Percentiles rank a stretch among this genome's conserved stretches.
Conservation (phyloP, 2,329 filamentous ascomycete genomes). For the Dactylellina cionopaga region DNA sequence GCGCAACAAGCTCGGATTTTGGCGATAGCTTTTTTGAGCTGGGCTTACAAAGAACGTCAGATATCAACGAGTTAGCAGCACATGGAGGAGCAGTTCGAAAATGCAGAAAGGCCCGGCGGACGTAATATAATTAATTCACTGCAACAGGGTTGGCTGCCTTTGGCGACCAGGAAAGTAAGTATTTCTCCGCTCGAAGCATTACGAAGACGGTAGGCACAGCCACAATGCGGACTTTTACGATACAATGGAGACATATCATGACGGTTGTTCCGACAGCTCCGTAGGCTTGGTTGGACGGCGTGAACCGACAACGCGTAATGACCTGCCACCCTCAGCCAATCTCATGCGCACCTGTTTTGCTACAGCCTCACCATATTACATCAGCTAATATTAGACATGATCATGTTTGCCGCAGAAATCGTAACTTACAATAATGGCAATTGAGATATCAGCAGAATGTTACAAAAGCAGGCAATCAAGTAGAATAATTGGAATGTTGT, state of each 20-base stretch:
- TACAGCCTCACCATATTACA: background rate
- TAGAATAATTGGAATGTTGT: too few species aligned
- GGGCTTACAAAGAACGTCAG: too few species aligned
- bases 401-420: background rate
- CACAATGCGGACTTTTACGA: background rate
- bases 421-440: background rate
- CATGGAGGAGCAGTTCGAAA: background rate
- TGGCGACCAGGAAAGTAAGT: background rate
- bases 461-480: too few species aligned
- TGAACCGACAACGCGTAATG: constrained; percentile 8
- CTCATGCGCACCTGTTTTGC: background rate
- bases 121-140: background rate
- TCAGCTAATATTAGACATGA: background rate
- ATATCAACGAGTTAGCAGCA: too few species aligned
- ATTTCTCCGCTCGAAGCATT: background rate
- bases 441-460: too few species aligned
- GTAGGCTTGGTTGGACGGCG: background rate
- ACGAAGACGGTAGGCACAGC: background rate
- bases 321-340: constrained; percentile 4
- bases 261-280: background rate
- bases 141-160: background rate
- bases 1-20: background rate
- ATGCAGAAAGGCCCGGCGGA: background rate
- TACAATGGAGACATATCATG: too few species aligned
- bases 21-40: too few species aligned